Percentiles rank a stretch among this genome's conserved stretches.
These are phyloP conservation scores for Phytophthora lateralis DNA, from an alignment of 352 stramenopile genomes.

Conservation along the genomic window DNA sequence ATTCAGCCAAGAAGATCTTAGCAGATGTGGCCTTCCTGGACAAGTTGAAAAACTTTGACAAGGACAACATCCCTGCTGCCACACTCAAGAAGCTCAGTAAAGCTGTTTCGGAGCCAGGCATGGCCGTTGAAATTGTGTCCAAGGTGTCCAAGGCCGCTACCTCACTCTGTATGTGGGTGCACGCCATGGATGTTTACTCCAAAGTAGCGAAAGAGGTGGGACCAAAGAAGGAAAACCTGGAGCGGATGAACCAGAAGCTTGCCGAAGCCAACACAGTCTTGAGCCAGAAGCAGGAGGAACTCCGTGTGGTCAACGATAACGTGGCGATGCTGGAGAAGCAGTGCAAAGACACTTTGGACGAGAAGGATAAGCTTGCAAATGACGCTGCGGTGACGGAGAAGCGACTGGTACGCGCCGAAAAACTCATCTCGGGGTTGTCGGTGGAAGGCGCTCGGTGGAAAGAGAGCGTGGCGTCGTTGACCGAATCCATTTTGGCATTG, in stretches of 20 bases:
- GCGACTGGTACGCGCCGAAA: constrained; percentile 89
- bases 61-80: constrained; percentile 92
- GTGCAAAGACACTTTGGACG: constrained; percentile 89
- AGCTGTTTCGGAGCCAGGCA: constrained; percentile 81
- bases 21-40: constrained; percentile 90
- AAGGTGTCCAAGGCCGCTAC: constrained; percentile 93
- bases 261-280: constrained; percentile 87
- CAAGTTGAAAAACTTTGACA: constrained; percentile 92
- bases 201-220: constrained; percentile 95
- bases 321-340: constrained; percentile 89
- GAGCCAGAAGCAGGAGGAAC: constrained; percentile 88
- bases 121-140: constrained; percentile 91
- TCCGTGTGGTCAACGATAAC: constrained; percentile 91
- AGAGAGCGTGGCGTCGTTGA: constrained; percentile 82
- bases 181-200: constrained; percentile 96
- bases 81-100: constrained; percentile 91
- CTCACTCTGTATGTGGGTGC: constrained; percentile 94
- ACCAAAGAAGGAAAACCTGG: constrained; percentile 91
- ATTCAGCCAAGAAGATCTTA: constrained; percentile 92
- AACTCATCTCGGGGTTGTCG: constrained; percentile 90
- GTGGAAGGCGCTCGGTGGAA: constrained; percentile 94
- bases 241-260: constrained; percentile 92
- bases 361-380: constrained; percentile 91
- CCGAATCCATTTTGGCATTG: constrained; percentile 75
- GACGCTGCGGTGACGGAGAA: constrained; percentile 91